A percentile compares a stretch with the other conserved stretches of the same genome.
phyloP scores from a whole-genome alignment of 148 eudicot genomes.

The Gaultheria prostrata region DNA sequence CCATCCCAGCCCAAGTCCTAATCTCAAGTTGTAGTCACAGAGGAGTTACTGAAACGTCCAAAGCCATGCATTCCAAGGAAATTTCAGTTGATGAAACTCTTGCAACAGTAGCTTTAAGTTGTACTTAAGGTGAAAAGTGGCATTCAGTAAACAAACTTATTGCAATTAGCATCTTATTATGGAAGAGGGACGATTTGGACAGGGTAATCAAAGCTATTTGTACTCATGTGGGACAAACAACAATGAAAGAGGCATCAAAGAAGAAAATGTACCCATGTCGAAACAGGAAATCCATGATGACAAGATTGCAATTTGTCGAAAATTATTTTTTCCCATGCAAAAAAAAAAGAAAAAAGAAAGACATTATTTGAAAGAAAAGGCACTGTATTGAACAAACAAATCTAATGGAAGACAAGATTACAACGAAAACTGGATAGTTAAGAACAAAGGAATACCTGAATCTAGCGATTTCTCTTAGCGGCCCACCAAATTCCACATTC shows the following conservation, averaged over 20 bases:
- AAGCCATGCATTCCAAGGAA: neutral
- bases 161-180: neutral
- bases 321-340: too few relatives aligned
- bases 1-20: neutral
- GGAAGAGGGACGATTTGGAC: neutral
- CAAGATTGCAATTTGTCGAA: constrained; percentile 85
- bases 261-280: constrained; percentile 75
- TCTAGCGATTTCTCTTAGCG: constrained; percentile 74
- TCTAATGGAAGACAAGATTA: neutral
- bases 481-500: constrained; percentile 92
- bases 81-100: neutral
- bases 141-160: too few relatives aligned
- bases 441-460: constrained; percentile 53
- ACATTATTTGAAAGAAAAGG: neutral
- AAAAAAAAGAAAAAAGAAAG: neutral
- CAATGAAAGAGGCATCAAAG: neutral
- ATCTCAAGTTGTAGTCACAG: neutral
- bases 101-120: neutral
- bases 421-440: neutral
- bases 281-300: constrained; percentile 89
- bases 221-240: neutral
- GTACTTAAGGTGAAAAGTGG: neutral
- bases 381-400: neutral
- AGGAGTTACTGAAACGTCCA: neutral
- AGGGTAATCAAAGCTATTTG: neutral